Evolutionary conservation across 768 basidiomycete genomes (phyloP), one percentile per base, ranked within the genome.

Genomic region (Suillus discolor): DNA sequence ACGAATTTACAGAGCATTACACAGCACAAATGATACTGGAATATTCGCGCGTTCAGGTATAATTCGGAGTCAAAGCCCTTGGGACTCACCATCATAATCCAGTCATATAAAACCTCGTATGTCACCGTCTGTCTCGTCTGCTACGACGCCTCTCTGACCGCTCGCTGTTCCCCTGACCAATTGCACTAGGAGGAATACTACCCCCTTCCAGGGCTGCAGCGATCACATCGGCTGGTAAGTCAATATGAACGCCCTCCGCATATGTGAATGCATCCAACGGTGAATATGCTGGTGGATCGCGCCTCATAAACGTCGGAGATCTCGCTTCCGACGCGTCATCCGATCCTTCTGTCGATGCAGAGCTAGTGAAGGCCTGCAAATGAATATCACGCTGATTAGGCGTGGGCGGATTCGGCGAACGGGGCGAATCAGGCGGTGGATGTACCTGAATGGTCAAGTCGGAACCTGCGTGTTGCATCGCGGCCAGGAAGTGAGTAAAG

Each of bases 171-270:
- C 80, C 79, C 69, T 84, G 85, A 8, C 87, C 86, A 44, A 90
- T 79, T 4, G 85, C 79, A 65, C 81, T 84, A 11, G 83, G 70
- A n/a, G 92, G 90, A 41, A 92, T 79, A 18, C 85, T 75, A 53
- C 81, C 83, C 9, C 90, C 90, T 77, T 95, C 96, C 70, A 97
- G 78, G 9, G 95, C 94, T 57, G 93, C 93, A 28, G 93, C 86
- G 70, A 97, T 95, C 65, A 97, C 86, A 70, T 97, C 96, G 41
- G 95, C 93, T 31, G 96, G 96, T 41, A 97, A 81, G 77, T 97
- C 94, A 57, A 96, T 89, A 61, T 93, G 92, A n/a, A 97, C 93
- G 38, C 95, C 96, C 49, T 94, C 94, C 61, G 88, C 82, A 71
- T 94, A 93, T 31, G 87, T 84, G 70, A 83, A 91, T n/a, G 92